Evolutionary conservation across 1,284 basidiomycete genomes (phyloP).

Genomic region (Microbotryomycetes sp.): DNA sequence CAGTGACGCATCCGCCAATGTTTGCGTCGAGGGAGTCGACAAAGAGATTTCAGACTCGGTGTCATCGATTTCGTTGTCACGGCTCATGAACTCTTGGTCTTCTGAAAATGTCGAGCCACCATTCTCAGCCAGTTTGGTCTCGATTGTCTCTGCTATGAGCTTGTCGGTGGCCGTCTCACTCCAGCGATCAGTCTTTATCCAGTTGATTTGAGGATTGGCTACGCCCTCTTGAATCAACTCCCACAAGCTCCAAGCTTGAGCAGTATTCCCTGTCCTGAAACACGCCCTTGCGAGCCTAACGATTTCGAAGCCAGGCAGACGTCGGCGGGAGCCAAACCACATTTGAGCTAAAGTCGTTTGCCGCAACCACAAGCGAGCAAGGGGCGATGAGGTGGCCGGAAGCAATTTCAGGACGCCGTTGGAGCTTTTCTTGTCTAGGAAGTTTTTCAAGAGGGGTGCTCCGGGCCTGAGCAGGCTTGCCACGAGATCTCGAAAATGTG

Average conservation of each 20-base stretch:
- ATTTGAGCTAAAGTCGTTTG: slow-evolving; percentile 23
- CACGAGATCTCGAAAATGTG: slow-evolving; percentile 4
- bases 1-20: slow-evolving; percentile 1
- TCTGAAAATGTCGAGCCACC: neutral
- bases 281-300: neutral
- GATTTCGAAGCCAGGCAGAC: slow-evolving; percentile 7
- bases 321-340: neutral
- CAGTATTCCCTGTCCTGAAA: neutral
- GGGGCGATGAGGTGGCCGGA: neutral
- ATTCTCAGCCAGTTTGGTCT: neutral
- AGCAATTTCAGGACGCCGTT: neutral
- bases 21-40: neutral
- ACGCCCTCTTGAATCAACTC: slow-evolving; percentile 7
- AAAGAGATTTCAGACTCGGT: neutral
- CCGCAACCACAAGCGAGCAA: slow-evolving; percentile 4
- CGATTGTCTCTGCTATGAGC: neutral
- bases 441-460: slow-evolving; percentile 1
- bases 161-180: neutral
- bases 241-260: slow-evolving; percentile 16
- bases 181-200: slow-evolving; percentile 17
- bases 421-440: slow-evolving; percentile 1
- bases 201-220: slow-evolving; percentile 11
- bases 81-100: neutral
- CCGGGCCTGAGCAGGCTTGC: slow-evolving; percentile 6
- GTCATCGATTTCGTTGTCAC: neutral